Conservation (phyloP, 768 basidiomycete species). For the Fibroporia radiculosa region DNA sequence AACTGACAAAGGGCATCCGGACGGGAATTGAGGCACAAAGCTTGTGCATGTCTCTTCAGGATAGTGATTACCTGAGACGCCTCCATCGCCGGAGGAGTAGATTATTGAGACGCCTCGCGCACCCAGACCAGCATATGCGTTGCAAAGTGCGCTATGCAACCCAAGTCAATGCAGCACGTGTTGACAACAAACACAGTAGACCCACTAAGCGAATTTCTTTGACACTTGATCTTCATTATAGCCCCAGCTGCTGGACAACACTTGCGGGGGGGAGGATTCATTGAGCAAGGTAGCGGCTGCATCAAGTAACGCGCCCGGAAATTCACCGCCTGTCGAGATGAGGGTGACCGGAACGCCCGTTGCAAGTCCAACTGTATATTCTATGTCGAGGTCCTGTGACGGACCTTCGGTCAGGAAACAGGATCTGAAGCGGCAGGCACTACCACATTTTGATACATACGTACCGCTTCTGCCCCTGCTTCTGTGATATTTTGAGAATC, state of each 20-base stretch:
- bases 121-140: slow-evolving; percentile 21
- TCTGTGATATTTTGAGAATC: slow-evolving; percentile 39
- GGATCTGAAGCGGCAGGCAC: too few species aligned
- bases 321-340: slow-evolving; percentile 25
- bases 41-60: slow-evolving; percentile 6
- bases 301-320: slow-evolving; percentile 20
- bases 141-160: slow-evolving; percentile 15
- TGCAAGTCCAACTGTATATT: slow-evolving; percentile 27
- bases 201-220: slow-evolving; percentile 10
- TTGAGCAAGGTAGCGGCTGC: slow-evolving; percentile 17
- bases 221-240: slow-evolving; percentile 30
- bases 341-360: slow-evolving; percentile 23
- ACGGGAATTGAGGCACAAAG: slow-evolving; percentile 16
- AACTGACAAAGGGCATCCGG: slow-evolving; percentile 18
- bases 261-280: slow-evolving; percentile 18
- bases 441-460: too few species aligned
- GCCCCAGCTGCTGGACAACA: slow-evolving; percentile 26
- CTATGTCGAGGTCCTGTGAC: slow-evolving; percentile 24
- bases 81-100: slow-evolving; percentile 19
- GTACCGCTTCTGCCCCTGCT: slow-evolving; percentile 58
- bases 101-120: slow-evolving; percentile 22
- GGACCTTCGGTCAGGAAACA: too few species aligned
- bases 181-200: slow-evolving; percentile 8
- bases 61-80: slow-evolving; percentile 10
- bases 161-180: neutral